phyloP scores from a whole-genome alignment of 495 filamentous ascomycete species.

The Neurospora tetrasperma region DNA sequence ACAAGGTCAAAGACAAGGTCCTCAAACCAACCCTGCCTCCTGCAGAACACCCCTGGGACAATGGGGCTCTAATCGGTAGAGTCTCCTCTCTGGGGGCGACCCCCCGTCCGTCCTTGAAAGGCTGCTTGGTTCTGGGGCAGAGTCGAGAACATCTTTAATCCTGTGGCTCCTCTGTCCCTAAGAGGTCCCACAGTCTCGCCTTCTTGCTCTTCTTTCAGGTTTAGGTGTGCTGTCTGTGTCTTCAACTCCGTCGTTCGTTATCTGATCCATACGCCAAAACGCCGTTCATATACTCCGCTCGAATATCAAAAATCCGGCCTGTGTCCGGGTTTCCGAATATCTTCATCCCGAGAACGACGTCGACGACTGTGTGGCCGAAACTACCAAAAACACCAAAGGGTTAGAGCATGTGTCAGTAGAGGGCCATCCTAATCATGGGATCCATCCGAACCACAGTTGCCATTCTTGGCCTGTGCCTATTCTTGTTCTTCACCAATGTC shows the following conservation, averaged over 20 bases:
- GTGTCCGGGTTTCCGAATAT: neutral
- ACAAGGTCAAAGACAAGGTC: neutral
- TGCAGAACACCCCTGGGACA: neutral
- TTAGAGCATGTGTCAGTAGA: neutral
- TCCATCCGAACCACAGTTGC: slow-evolving; percentile 5
- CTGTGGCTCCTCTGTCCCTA: neutral
- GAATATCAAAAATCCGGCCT: neutral
- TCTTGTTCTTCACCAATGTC: neutral
- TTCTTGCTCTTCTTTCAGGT: neutral
- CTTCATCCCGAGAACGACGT: neutral
- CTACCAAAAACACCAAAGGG: neutral
- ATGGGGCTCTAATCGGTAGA: neutral
- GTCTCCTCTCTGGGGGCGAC: neutral
- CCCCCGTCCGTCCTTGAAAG: neutral
- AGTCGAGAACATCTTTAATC: neutral
- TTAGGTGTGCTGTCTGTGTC: neutral
- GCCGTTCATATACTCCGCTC: neutral
- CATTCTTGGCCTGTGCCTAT: slow-evolving; percentile 8
- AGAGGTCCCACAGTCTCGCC: neutral
- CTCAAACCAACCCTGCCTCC: neutral
- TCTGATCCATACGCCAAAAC: neutral
- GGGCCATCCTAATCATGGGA: slow-evolving; percentile 1
- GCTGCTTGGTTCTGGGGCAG: neutral
- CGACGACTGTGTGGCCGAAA: neutral
- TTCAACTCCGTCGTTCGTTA: neutral